A percentile compares a stretch with the other conserved stretches of the same genome.
Evolutionary conservation across 345 rosid genomes (phyloP).

Genomic region (Leavenworthia alabamica): DNA sequence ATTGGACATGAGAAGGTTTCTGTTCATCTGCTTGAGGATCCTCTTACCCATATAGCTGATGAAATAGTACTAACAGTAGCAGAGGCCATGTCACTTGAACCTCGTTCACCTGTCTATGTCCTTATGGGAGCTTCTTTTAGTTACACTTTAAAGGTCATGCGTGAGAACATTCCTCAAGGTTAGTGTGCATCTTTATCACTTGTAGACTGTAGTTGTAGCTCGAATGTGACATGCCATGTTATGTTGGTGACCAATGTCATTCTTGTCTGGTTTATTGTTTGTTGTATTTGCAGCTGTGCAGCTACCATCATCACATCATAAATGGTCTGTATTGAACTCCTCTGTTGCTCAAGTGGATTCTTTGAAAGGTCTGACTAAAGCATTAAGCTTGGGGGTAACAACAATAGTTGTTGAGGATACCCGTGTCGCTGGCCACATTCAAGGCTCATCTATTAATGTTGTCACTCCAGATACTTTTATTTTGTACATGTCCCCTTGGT

Average conservation of each 20-base stretch:
- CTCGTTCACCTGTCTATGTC: constrained; percentile 81
- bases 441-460: constrained; percentile 73
- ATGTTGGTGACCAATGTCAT: constrained; percentile 2
- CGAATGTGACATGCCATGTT: neutral
- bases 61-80: constrained; percentile 79
- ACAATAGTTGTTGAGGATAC: constrained; percentile 75
- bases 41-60: constrained; percentile 53
- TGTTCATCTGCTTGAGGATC: constrained; percentile 72
- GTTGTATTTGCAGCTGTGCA: constrained; percentile 55
- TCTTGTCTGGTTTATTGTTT: constrained; percentile 21
- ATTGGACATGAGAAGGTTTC: constrained; percentile 88
- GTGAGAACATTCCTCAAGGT: constrained; percentile 82
- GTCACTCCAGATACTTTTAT: constrained; percentile 61
- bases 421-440: constrained; percentile 83
- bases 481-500: constrained; percentile 54
- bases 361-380: constrained; percentile 48
- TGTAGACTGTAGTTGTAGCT: neutral
- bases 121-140: constrained; percentile 71
- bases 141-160: constrained; percentile 69
- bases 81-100: constrained; percentile 93
- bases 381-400: constrained; percentile 64
- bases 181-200: neutral
- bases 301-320: constrained; percentile 73
- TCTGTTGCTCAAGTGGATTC: constrained; percentile 71
- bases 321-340: constrained; percentile 65